Evolutionary conservation across 768 basidiomycete genomes (phyloP).

Genomic region (Leccinum disarticulatum): DNA sequence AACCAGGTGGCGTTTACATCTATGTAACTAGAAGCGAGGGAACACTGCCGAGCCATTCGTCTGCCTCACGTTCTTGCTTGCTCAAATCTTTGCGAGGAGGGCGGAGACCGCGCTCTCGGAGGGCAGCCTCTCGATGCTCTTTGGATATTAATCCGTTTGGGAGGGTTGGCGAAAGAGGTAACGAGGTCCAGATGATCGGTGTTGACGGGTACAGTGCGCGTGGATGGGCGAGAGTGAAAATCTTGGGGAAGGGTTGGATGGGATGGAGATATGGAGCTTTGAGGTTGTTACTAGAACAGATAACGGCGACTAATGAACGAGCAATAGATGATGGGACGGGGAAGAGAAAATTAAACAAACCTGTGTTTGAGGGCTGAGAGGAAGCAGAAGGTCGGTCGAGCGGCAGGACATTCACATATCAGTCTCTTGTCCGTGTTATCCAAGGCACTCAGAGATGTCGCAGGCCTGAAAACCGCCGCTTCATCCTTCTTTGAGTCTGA

Average conservation of each 20-base stretch:
- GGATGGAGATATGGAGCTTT: constrained; percentile 17
- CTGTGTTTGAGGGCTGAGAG: constrained; percentile 5
- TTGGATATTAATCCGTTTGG: constrained; percentile 27
- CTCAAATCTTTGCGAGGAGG: constrained; percentile 44
- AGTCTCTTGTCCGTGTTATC: constrained; percentile 60
- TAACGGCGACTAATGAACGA: background rate
- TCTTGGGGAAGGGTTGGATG: constrained; percentile 10
- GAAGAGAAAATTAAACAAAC: constrained; percentile 9
- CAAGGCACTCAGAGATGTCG: constrained; percentile 67
- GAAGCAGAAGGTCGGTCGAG: background rate
- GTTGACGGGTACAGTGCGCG: constrained; percentile 9
- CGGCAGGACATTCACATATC: constrained; percentile 71
- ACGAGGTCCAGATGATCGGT: constrained; percentile 1
- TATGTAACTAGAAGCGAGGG: constrained; percentile 22
- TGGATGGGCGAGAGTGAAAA: constrained; percentile 14
- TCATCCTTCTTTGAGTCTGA: no score
- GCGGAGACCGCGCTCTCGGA: constrained; percentile 31
- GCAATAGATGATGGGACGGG: background rate
- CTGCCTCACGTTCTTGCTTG: constrained; percentile 41
- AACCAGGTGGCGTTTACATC: constrained; percentile 1
- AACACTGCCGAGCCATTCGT: constrained; percentile 40
- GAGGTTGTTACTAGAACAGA: background rate
- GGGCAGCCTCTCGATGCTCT: constrained; percentile 44
- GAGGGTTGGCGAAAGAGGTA: constrained; percentile 11
- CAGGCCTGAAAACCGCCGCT: constrained; percentile 55